Conservation (phyloP, 2,329 filamentous ascomycete genomes). For the Emydomyces testavorans region DNA sequence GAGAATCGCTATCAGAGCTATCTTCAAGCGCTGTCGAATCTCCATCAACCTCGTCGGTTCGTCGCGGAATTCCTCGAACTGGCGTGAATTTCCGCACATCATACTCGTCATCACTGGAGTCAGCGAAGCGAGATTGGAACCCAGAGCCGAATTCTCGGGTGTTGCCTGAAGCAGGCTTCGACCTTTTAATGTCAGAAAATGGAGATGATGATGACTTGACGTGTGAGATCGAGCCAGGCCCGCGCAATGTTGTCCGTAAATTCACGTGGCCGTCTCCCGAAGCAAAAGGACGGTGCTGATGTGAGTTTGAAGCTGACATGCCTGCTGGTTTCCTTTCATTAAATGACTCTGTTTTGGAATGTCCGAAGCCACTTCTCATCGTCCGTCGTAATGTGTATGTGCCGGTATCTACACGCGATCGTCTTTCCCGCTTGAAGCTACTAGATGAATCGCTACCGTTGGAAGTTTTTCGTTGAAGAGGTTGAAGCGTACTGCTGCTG, state of each 20-base stretch:
- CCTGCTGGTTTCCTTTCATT: neutral
- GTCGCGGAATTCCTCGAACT: conserved; percentile 50
- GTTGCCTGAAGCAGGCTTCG: conserved; percentile 20
- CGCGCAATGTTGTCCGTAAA: conserved; percentile 39
- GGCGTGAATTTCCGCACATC: conserved; percentile 38
- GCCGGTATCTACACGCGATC: conserved; percentile 37
- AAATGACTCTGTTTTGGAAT: conserved; percentile 1
- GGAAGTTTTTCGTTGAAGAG: conserved; percentile 45
- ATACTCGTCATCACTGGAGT: conserved; percentile 63
- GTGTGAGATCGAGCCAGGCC: conserved; percentile 32
- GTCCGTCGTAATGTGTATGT: conserved; percentile 56
- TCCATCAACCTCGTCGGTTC: conserved; percentile 47
- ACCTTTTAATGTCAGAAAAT: conserved; percentile 31
- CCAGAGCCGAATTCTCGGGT: conserved; percentile 24
- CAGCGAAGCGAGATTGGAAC: conserved; percentile 54
- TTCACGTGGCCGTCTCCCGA: conserved; percentile 33
- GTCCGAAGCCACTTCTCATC: conserved; percentile 50
- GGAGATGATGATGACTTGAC: conserved; percentile 27
- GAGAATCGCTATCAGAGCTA: conserved; percentile 43
- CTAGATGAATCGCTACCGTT: conserved; percentile 58
- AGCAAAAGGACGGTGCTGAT: conserved; percentile 29
- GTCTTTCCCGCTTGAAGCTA: conserved; percentile 62
- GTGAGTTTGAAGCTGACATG: neutral
- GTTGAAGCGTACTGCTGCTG: neutral
- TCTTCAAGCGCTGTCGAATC: conserved; percentile 53